Evolutionary conservation across 2,329 filamentous ascomycete species (phyloP).

Genomic region (Aspergillus pseudoglaucus): DNA sequence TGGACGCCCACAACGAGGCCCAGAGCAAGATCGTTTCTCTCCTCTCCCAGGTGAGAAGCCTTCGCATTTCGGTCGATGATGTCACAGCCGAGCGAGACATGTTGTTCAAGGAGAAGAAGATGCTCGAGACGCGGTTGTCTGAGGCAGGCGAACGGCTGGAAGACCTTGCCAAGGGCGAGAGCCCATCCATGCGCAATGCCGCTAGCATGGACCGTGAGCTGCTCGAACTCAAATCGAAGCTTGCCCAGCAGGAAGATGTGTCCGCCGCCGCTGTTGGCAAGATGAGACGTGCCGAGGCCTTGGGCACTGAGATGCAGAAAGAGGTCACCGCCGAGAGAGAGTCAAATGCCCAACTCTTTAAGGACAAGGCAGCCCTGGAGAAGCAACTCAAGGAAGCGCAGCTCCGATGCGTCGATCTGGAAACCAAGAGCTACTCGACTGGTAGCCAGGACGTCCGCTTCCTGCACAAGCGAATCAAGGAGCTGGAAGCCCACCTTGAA

Average conservation of each 20-base stretch:
- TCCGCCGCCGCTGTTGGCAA: slow-evolving; percentile 88
- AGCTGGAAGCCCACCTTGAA: slow-evolving; percentile 87
- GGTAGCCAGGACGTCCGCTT: slow-evolving; percentile 94
- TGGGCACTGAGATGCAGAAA: slow-evolving; percentile 84
- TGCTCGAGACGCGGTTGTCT: slow-evolving; percentile 73
- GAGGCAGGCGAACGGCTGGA: slow-evolving; percentile 87
- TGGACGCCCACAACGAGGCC: slow-evolving; percentile 87
- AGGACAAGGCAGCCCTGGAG: slow-evolving; percentile 83
- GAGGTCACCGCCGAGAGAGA: slow-evolving; percentile 85
- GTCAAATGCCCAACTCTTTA: slow-evolving; percentile 70
- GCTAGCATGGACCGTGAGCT: slow-evolving; percentile 84
- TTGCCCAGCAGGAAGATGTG: slow-evolving; percentile 91
- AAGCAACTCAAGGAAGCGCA: slow-evolving; percentile 88
- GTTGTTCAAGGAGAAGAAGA: slow-evolving; percentile 81
- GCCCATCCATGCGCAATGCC: slow-evolving; percentile 79
- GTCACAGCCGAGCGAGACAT: slow-evolving; percentile 76
- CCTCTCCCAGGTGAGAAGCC: slow-evolving; percentile 77
- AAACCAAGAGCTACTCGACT: slow-evolving; percentile 94
- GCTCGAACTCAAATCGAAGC: slow-evolving; percentile 76
- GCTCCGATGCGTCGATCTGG: slow-evolving; percentile 80
- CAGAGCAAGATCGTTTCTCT: slow-evolving; percentile 88
- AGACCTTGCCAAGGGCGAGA: slow-evolving; percentile 77
- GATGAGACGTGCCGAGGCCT: slow-evolving; percentile 87
- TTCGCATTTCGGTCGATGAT: slow-evolving; percentile 81
- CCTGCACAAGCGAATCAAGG: slow-evolving; percentile 86